Conservation (phyloP, 352 stramenopile species). For the Globisporangium cederbergense region DNA sequence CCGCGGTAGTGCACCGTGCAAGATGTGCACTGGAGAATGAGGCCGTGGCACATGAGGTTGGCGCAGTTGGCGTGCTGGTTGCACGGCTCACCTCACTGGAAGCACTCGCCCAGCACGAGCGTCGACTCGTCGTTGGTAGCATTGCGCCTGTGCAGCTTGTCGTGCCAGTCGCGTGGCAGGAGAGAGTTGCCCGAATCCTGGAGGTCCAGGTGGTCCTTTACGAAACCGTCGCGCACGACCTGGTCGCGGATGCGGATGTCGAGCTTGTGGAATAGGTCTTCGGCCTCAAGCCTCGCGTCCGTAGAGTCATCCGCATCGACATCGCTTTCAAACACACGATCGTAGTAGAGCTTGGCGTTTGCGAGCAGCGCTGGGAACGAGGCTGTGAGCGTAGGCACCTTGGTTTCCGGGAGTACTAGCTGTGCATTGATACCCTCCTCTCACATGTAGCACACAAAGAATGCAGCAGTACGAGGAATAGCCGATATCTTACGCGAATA, state of each 20-base stretch:
- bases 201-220: slow-evolving; percentile 22
- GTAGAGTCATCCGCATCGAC: not conserved
- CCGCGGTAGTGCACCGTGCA: too few species aligned
- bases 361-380: slow-evolving; percentile 13
- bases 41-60: too few species aligned
- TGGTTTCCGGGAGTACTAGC: slow-evolving; percentile 87
- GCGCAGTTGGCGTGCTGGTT: too few species aligned
- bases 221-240: slow-evolving; percentile 89
- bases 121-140: slow-evolving; percentile 21
- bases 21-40: too few species aligned
- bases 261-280: slow-evolving; percentile 70
- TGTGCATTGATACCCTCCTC: slow-evolving; percentile 94
- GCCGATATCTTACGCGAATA: too few species aligned
- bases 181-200: slow-evolving; percentile 24
- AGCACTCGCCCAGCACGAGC: not conserved
- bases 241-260: slow-evolving; percentile 88
- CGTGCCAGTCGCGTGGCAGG: slow-evolving; percentile 30
- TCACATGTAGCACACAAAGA: slow-evolving; percentile 73
- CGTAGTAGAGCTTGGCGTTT: slow-evolving; percentile 9
- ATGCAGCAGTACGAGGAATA: too few species aligned
- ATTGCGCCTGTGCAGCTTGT: slow-evolving; percentile 32
- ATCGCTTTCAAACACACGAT: not conserved
- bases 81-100: too few species aligned
- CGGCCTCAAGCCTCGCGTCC: not conserved
- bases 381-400: slow-evolving; percentile 55